Evolutionary conservation across 1,284 basidiomycete genomes (phyloP).

Genomic region (Heterobasidion annosum): DNA sequence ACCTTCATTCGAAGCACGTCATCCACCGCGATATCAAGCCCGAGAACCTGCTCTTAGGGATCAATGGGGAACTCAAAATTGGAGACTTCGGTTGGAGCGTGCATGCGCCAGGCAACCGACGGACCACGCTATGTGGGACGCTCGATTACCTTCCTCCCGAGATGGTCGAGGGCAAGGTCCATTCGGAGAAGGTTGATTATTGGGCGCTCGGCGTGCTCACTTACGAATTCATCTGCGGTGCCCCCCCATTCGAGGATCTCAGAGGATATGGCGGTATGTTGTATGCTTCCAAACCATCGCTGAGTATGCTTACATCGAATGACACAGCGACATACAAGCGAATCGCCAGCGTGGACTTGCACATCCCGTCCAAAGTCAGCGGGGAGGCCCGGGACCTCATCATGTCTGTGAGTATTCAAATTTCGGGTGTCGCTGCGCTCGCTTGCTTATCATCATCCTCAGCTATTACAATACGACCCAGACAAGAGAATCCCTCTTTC

Average conservation of each 20-base stretch:
- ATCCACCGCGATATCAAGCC: conserved; percentile 99
- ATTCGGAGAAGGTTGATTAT: conserved; percentile 86
- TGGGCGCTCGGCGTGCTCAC: conserved; percentile 97
- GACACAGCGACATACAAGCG: conserved; percentile 75
- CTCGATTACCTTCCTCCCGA: conserved; percentile 97
- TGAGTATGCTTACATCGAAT: conserved; percentile 1
- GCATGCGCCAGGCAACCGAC: conserved; percentile 87
- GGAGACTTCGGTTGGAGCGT: conserved; percentile 99
- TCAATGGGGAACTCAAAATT: conserved; percentile 97
- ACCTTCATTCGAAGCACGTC: conserved; percentile 94
- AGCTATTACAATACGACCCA: conserved; percentile 88
- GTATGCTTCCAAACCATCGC: not conserved
- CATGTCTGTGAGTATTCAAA: conserved; percentile 30
- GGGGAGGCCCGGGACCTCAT: conserved; percentile 65
- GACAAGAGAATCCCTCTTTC: conserved; percentile 73
- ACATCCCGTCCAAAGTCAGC: conserved; percentile 61
- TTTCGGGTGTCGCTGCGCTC: conserved; percentile 8
- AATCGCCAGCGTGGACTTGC: conserved; percentile 78
- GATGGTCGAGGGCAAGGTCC: conserved; percentile 91
- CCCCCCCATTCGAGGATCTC: conserved; percentile 91
- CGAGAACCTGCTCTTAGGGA: conserved; percentile 90
- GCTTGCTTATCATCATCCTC: conserved; percentile 1
- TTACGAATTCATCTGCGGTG: conserved; percentile 91
- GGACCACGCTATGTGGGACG: conserved; percentile 91
- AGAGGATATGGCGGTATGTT: conserved; percentile 62